Evolutionary conservation across 148 eudicot species (phyloP).

Genomic region (Cornus florida): DNA sequence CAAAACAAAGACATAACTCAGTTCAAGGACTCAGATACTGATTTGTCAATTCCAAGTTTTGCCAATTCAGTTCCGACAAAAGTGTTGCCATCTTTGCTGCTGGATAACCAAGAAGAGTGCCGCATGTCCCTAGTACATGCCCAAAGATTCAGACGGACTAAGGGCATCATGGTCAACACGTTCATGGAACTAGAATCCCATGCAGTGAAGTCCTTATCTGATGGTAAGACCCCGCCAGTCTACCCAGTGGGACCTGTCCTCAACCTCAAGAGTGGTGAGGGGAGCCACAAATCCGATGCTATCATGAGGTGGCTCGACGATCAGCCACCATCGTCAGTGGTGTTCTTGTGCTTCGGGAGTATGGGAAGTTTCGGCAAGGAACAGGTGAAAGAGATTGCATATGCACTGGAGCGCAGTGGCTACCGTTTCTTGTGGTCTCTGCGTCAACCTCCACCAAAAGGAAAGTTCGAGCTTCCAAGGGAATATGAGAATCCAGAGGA

Average conservation of each 20-base stretch:
- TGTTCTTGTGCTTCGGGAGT: conserved; percentile 20
- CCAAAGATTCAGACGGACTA: conserved; percentile 10
- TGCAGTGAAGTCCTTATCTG: conserved; percentile 12
- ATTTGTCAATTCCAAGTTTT: conserved; percentile 8
- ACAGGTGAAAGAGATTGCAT: conserved; percentile 15
- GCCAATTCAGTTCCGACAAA: conserved; percentile 12
- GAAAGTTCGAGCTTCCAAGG: neutral
- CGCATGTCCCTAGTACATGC: conserved; percentile 13
- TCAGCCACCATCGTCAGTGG: conserved; percentile 16
- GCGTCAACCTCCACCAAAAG: neutral
- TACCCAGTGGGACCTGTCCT: conserved; percentile 8
- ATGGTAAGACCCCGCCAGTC: conserved; percentile 4
- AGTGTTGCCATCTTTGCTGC: conserved; percentile 9
- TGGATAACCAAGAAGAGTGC: conserved; percentile 3
- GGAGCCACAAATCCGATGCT: neutral
- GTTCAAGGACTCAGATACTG: conserved; percentile 8
- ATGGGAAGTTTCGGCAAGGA: conserved; percentile 12
- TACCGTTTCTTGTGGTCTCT: conserved; percentile 12
- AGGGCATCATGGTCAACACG: conserved; percentile 26
- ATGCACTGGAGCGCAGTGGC: conserved; percentile 11
- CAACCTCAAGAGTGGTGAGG: neutral
- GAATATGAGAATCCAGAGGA: conserved; percentile 8
- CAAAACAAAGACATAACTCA: conserved; percentile 4
- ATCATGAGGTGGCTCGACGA: conserved; percentile 19
- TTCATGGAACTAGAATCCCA: conserved; percentile 23